Percentiles rank a stretch among this genome's conserved stretches.
Conservation (phyloP, 176 grass and related monocot genomes). For the Aegilops tauschii region DNA sequence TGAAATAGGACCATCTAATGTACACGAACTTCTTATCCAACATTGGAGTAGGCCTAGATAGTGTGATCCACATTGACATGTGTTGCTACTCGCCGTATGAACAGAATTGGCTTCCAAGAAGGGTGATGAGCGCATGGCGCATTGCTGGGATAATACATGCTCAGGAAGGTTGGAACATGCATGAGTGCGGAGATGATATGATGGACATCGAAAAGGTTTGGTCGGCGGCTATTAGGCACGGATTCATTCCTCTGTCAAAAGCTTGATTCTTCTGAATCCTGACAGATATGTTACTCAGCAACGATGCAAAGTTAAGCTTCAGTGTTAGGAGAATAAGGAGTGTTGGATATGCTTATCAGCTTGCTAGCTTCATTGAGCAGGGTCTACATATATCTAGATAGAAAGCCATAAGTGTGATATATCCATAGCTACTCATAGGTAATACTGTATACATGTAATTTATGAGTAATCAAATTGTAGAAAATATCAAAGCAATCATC, state of each 20-base stretch:
- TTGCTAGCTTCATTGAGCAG: background rate
- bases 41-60: background rate
- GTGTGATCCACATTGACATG: background rate
- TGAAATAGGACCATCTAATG: background rate
- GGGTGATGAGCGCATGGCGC: slow-evolving; percentile 86
- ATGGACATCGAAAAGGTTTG: slow-evolving; percentile 59
- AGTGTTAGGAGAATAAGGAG: background rate
- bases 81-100: background rate
- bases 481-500: background rate
- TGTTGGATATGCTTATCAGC: background rate
- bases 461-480: background rate
- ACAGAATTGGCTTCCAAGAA: slow-evolving; percentile 93
- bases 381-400: background rate
- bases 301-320: background rate
- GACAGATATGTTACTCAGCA: background rate
- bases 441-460: too few species aligned
- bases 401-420: background rate
- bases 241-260: slow-evolving; percentile 53
- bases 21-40: background rate
- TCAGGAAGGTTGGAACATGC: slow-evolving; percentile 60
- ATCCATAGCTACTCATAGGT: background rate
- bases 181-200: slow-evolving; percentile 64
- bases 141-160: slow-evolving; percentile 77
- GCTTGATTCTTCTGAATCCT: slow-evolving; percentile 23
- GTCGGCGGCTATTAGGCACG: slow-evolving; percentile 50